A percentile compares a stretch with the other conserved stretches of the same genome.
These are phyloP conservation scores for Nothophoma quercina DNA, from an alignment of 2,329 filamentous ascomycete genomes.

Conservation along the genomic window DNA sequence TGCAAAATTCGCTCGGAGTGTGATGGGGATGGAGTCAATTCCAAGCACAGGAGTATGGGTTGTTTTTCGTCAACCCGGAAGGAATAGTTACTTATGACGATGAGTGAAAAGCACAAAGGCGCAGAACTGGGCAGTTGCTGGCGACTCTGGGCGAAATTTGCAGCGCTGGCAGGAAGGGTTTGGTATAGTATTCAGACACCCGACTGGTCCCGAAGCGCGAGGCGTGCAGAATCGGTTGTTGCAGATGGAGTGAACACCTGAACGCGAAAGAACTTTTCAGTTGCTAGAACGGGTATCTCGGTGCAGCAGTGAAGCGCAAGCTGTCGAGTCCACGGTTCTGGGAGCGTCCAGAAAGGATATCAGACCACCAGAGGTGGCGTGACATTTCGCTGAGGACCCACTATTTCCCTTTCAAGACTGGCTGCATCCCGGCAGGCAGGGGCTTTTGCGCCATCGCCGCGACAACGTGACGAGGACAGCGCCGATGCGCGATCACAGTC, in stretches of 20 bases:
- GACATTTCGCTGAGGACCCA: conserved; percentile 33
- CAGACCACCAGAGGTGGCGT: conserved; percentile 48
- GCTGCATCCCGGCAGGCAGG: conserved; percentile 11
- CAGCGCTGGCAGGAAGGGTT: conserved; percentile 10
- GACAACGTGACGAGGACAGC: conserved; percentile 5
- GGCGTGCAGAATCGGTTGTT: conserved; percentile 22
- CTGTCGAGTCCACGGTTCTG: conserved; percentile 17
- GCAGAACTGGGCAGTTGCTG: conserved; percentile 27
- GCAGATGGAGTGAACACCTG: conserved; percentile 21
- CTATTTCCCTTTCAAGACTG: conserved; percentile 17
- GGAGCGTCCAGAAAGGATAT: conserved; percentile 25
- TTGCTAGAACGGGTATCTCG: conserved; percentile 27
- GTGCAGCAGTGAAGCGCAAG: conserved; percentile 24
- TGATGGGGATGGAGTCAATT: background rate
- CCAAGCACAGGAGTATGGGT: conserved; percentile 3
- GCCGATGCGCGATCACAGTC: conserved; percentile 3
- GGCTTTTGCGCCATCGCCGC: conserved; percentile 4
- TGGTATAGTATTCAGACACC: conserved; percentile 7
- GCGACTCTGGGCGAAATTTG: conserved; percentile 13
- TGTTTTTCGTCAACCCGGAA: conserved; percentile 14
- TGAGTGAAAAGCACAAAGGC: conserved; percentile 24
- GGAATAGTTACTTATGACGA: conserved; percentile 29
- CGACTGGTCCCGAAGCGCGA: conserved; percentile 18
- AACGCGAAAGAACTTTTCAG: conserved; percentile 16
- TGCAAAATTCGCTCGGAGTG: conserved; percentile 1